Conservation (phyloP, 1,284 basidiomycete species). For the Trametes pubescens region DNA sequence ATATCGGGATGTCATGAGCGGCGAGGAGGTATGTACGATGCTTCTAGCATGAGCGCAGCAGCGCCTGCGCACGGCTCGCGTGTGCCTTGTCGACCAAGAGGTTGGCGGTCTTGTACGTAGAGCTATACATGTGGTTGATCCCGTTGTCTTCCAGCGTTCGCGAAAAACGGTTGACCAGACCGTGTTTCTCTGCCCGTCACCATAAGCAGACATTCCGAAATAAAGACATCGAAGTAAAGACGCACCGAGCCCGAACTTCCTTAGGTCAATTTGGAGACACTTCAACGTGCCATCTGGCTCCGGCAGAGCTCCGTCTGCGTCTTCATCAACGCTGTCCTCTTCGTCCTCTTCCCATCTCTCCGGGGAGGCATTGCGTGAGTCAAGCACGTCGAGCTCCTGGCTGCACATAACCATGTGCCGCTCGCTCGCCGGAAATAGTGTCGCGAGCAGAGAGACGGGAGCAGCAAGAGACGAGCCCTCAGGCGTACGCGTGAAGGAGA, state of each 20-base stretch:
- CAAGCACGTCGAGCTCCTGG: conserved; percentile 67
- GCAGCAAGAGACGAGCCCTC: conserved; percentile 79
- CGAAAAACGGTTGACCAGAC: conserved; percentile 80
- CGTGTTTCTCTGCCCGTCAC: conserved; percentile 65
- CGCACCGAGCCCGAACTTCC: conserved; percentile 73
- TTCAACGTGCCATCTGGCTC: conserved; percentile 53
- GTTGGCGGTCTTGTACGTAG: conserved; percentile 86
- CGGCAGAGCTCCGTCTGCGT: conserved; percentile 44
- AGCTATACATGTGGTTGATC: conserved; percentile 87
- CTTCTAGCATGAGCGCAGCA: conserved; percentile 40
- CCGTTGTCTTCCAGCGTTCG: conserved; percentile 71
- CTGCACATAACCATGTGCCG: conserved; percentile 79
- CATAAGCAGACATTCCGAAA: conserved; percentile 1
- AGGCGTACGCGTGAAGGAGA: conserved; percentile 77
- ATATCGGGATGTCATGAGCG: not conserved
- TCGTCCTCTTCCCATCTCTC: conserved; percentile 41
- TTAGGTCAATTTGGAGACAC: conserved; percentile 75
- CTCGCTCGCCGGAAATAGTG: conserved; percentile 70
- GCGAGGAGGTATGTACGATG: too few relatives aligned
- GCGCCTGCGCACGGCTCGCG: conserved; percentile 41
- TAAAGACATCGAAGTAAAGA: conserved; percentile 20
- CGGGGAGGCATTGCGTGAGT: conserved; percentile 51
- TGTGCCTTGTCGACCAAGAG: conserved; percentile 62
- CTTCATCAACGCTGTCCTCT: conserved; percentile 44
- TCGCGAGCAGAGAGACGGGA: conserved; percentile 65